Evolutionary conservation across 164 flowering plant species (phyloP).

Genomic region (Paratinospora sagittata): DNA sequence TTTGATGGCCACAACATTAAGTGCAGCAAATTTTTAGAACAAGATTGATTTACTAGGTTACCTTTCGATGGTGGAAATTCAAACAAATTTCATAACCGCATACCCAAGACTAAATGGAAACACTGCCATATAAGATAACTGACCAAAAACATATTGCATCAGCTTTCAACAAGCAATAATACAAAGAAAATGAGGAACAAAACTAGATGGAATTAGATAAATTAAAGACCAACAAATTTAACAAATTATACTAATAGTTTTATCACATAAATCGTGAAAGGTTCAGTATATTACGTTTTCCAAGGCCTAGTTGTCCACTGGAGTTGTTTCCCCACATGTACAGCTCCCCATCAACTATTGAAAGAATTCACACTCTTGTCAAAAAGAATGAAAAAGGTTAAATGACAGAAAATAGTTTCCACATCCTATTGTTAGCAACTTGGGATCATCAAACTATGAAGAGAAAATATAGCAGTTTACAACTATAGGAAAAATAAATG

Average conservation of each 20-base stretch:
- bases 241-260: neutral
- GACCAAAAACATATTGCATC: neutral
- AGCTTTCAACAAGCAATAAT: neutral
- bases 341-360: conserved; percentile 78
- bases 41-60: neutral
- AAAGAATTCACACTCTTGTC: conserved; percentile 4
- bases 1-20: too few species aligned
- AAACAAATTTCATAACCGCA: neutral
- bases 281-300: conserved; percentile 52
- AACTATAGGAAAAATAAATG: neutral
- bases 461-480: neutral
- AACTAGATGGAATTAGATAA: neutral
- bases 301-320: conserved; percentile 95
- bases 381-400: conserved; percentile 7
- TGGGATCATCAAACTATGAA: neutral
- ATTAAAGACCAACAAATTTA: neutral
- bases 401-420: neutral
- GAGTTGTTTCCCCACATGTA: conserved; percentile 95
- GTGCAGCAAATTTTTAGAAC: neutral
- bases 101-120: neutral
- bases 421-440: neutral
- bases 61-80: neutral
- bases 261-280: conserved; percentile 7
- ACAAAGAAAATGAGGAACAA: neutral
- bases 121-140: neutral